Conservation (phyloP, 495 filamentous ascomycete species). For the Neurospora africana region DNA sequence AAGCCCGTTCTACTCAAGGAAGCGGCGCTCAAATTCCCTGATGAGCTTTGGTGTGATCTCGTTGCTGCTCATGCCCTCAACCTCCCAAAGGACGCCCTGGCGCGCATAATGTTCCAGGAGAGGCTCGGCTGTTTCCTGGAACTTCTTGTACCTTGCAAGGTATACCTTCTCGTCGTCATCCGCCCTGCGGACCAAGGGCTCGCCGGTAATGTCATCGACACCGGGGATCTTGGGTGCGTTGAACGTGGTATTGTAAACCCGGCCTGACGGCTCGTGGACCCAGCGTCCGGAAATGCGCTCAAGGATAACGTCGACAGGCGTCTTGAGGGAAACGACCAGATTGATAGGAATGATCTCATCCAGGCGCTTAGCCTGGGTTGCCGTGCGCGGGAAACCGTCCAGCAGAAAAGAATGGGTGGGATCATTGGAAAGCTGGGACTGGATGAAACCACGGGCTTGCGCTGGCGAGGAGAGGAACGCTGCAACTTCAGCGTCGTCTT, state of each 20-base stretch:
- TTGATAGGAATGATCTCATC: conserved; percentile 82
- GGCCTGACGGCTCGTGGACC: conserved; percentile 86
- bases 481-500: conserved; percentile 21
- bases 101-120: conserved; percentile 81
- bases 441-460: conserved; percentile 20
- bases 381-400: conserved; percentile 91
- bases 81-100: conserved; percentile 78
- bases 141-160: conserved; percentile 64
- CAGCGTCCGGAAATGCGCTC: conserved; percentile 82
- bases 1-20: conserved; percentile 29
- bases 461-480: conserved; percentile 31
- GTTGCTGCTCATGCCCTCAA: conserved; percentile 77
- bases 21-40: conserved; percentile 66
- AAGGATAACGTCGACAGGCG: conserved; percentile 68
- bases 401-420: conserved; percentile 84
- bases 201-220: conserved; percentile 84
- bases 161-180: conserved; percentile 87
- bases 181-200: conserved; percentile 65
- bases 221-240: conserved; percentile 72
- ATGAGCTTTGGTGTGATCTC: conserved; percentile 86
- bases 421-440: conserved; percentile 46
- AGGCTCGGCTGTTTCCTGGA: conserved; percentile 75
- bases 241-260: conserved; percentile 91
- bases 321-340: conserved; percentile 63
- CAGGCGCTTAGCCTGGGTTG: conserved; percentile 62